Conservation (phyloP, 148 eudicot species). For the Camellia granthamiana region DNA sequence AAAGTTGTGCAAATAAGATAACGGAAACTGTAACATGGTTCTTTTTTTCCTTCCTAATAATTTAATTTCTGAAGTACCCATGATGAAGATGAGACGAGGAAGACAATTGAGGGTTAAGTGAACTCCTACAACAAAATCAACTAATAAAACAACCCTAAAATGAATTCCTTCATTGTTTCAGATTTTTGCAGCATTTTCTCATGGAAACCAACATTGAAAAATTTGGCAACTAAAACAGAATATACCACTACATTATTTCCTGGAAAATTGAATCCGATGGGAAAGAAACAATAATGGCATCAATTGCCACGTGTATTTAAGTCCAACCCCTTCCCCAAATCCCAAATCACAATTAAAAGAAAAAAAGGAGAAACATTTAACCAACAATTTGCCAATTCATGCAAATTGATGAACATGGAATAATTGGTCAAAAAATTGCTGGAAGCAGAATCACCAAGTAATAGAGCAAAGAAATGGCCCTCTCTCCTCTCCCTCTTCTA, state of each 20-base stretch:
- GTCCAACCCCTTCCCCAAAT: neutral
- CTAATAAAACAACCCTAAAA: neutral
- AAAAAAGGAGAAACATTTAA: neutral
- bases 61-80: neutral
- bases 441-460: neutral
- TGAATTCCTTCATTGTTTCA: neutral
- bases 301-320: too few species aligned
- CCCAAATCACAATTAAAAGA: neutral
- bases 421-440: neutral
- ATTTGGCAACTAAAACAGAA: neutral
- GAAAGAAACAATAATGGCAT: neutral
- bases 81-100: neutral
- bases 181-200: neutral
- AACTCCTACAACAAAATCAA: neutral
- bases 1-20: neutral
- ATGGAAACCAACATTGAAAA: neutral
- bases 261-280: neutral
- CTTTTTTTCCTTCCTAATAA: neutral
- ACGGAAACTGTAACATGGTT: neutral
- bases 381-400: neutral
- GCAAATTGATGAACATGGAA: too few species aligned
- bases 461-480: neutral
- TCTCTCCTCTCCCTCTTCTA: neutral
- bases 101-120: neutral
- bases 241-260: neutral